A percentile compares a stretch with the other conserved stretches of the same genome.
These are phyloP conservation scores for Aspergillus floridensis DNA, from an alignment of 2,329 filamentous ascomycete species.

Conservation along the genomic window DNA sequence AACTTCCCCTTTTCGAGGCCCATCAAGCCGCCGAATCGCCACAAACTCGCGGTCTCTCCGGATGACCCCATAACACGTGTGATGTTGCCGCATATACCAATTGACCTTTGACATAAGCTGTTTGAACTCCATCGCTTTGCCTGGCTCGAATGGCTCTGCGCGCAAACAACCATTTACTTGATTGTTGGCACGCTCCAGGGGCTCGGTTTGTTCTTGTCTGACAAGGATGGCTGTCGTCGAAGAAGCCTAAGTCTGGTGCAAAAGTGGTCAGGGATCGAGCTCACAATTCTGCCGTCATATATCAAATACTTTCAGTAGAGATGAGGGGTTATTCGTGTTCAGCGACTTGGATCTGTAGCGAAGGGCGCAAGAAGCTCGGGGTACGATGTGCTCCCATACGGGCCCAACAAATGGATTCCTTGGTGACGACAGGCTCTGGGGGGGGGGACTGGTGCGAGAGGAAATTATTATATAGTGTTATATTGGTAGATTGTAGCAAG, in stretches of 20 bases:
- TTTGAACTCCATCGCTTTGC: background rate
- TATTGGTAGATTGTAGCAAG: too few species aligned
- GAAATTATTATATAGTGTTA: too few species aligned
- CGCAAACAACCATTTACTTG: conserved; percentile 5
- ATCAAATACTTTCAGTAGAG: too few species aligned
- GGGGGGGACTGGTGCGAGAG: too few species aligned
- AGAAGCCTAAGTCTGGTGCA: conserved; percentile 6
- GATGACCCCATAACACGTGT: conserved; percentile 13
- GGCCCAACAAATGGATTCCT: too few species aligned
- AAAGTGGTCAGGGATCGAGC: background rate
- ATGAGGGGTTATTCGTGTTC: too few species aligned
- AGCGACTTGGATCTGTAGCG: too few species aligned
- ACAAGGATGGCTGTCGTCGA: background rate
- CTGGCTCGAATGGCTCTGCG: background rate
- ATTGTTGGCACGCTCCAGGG: conserved; percentile 3
- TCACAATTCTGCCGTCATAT: too few species aligned
- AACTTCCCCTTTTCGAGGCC: conserved; percentile 9
- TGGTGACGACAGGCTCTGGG: too few species aligned
- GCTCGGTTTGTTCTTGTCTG: background rate
- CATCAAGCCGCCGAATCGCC: conserved; percentile 15
- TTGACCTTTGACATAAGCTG: conserved; percentile 16
- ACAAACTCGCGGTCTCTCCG: conserved; percentile 20
- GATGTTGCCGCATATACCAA: conserved; percentile 17
- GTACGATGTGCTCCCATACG: too few species aligned
- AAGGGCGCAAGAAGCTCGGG: too few species aligned